Evolutionary conservation across 164 flowering plant genomes (phyloP), one percentile per base, ranked within the genome.

Genomic region (Vitis amurensis): DNA sequence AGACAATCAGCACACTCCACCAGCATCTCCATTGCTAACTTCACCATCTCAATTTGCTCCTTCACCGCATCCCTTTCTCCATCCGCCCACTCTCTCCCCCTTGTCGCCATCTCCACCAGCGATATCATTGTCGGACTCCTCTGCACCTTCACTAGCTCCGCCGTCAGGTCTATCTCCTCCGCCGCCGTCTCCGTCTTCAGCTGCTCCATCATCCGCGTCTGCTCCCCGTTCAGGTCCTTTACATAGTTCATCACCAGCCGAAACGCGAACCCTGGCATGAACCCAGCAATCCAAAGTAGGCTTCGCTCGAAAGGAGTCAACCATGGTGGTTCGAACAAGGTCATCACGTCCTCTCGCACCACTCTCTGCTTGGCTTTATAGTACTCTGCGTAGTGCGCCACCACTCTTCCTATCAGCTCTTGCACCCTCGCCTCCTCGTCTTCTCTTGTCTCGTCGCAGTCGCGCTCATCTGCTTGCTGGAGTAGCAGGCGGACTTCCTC

Each of bases 1-100:
- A 72, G 69, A 27, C 0, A 49, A 23, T 72, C 64, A 13, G 83
- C 83, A 23, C 68, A 59, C 15, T 30, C 73, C 65, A 81, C 11
- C 51, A 75, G 68, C 70, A 13, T 50, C 63, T 55, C 47, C 71
- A 75, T 69, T 37, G 68, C 76, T 50, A 49, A 55, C 66, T 61
- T 73, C 51, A 79, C 29, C 67, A 6, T 50, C 69, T 67, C 73
- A 63, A 79, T 12, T 4, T 59, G 74, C 48, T 15, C 48, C 0
- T 76, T 67, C 19, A 50, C n/a, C 50, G 48, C 55, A 12, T 16
- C n/a, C 1, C 17, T 31, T 63, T 63, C 59, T 13, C 69, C 64
- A 50, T 63, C 71, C 9, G 37, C 55, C 66, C 48, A 6, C 48
- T 50, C 4, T 31, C 61, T 70, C 11, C n/a, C 2, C 62, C 63